Percentiles rank a stretch among this genome's conserved stretches.
Evolutionary conservation across 805 yeast species (phyloP).

Genomic region (Zygotorulaspora chibaensis): DNA sequence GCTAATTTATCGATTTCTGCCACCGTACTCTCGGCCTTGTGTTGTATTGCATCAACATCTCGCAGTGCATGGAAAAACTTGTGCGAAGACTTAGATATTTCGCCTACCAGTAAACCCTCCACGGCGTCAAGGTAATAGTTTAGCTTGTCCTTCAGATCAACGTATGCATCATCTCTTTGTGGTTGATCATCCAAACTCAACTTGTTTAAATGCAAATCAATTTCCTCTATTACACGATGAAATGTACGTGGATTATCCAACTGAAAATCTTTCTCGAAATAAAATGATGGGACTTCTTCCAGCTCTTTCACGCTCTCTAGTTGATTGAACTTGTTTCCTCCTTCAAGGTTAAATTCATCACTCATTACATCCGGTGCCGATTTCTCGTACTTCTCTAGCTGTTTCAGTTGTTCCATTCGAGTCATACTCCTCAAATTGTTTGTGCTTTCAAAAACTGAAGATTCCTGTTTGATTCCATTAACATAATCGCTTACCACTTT

Average conservation of each 20-base stretch:
- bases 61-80: conserved; percentile 82
- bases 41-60: conserved; percentile 63
- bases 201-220: conserved; percentile 39
- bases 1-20: conserved; percentile 45
- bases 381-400: conserved; percentile 22
- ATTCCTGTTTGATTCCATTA: conserved; percentile 42
- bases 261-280: conserved; percentile 62
- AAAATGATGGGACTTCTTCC: conserved; percentile 58
- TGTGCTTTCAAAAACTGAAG: conserved; percentile 41
- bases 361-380: neutral
- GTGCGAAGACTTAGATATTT: conserved; percentile 78
- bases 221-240: conserved; percentile 62
- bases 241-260: conserved; percentile 87
- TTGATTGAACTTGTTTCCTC: conserved; percentile 10
- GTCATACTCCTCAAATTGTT: conserved; percentile 41
- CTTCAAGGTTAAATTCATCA: neutral
- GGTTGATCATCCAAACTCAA: conserved; percentile 31
- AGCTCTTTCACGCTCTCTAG: conserved; percentile 23
- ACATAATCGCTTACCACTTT: conserved; percentile 44
- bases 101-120: conserved; percentile 73
- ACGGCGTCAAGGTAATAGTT: conserved; percentile 81
- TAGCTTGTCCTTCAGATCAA: conserved; percentile 68
- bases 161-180: conserved; percentile 43
- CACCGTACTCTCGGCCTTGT: conserved; percentile 50
- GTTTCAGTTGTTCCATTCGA: conserved; percentile 37